phyloP scores from a whole-genome alignment of 2,329 filamentous ascomycete genomes.

The Alternaria longipes region DNA sequence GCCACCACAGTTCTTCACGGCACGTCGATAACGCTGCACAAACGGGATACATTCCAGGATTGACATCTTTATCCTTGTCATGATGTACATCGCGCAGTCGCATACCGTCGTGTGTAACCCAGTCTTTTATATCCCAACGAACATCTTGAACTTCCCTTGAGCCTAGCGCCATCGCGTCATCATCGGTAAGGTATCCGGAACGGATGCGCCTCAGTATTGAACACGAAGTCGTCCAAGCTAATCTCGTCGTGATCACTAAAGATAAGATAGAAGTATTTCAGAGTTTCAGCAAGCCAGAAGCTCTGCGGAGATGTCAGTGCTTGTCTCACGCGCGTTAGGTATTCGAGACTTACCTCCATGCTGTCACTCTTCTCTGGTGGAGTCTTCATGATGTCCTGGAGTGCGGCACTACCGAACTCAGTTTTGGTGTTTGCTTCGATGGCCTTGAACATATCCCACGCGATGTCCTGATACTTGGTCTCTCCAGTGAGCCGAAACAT shows the following conservation, averaged over 20 bases:
- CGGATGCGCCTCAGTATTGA: constrained; percentile 67
- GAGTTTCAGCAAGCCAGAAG: constrained; percentile 89
- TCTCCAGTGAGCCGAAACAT: constrained; percentile 68
- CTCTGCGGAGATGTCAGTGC: constrained; percentile 61
- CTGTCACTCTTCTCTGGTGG: constrained; percentile 44
- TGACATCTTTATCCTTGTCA: background rate
- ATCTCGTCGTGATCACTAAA: constrained; percentile 73
- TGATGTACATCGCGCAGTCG: background rate
- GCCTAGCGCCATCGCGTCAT: too few species aligned
- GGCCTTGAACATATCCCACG: constrained; percentile 60
- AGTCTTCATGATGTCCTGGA: constrained; percentile 55
- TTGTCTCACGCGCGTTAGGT: background rate
- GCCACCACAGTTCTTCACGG: background rate
- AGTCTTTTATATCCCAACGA: too few species aligned
- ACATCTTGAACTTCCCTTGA: too few species aligned
- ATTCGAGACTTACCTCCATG: constrained; percentile 52
- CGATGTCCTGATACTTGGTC: constrained; percentile 53
- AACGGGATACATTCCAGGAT: background rate
- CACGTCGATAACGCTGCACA: background rate
- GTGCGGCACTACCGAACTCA: constrained; percentile 55
- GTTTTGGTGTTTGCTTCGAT: constrained; percentile 55
- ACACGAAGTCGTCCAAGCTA: constrained; percentile 73
- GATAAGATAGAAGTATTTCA: constrained; percentile 91
- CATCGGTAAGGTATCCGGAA: constrained; percentile 39
- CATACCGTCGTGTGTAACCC: too few species aligned